Percentiles rank a stretch among this genome's conserved stretches.
phyloP scores from a whole-genome alignment of 495 filamentous ascomycete species.

The Apodospora peruviana region DNA sequence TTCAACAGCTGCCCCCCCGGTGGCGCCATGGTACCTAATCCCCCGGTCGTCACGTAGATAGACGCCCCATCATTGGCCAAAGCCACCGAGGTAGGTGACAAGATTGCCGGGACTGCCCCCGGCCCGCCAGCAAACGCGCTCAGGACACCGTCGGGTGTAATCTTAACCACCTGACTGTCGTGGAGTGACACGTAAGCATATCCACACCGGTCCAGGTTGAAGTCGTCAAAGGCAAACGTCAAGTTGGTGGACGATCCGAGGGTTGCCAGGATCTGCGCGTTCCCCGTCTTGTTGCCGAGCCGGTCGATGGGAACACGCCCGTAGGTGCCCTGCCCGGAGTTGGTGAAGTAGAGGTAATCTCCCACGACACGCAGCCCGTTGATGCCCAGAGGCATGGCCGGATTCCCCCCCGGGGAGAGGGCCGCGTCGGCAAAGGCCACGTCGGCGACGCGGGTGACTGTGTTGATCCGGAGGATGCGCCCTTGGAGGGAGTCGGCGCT shows the following conservation, averaged over 20 bases:
- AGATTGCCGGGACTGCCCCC: not conserved
- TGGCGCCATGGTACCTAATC: too few species aligned
- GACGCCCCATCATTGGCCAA: not conserved
- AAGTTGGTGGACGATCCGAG: not conserved
- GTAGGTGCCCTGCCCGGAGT: conserved; percentile 29
- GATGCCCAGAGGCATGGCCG: conserved; percentile 24
- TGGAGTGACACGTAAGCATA: conserved; percentile 28
- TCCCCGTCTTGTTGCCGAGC: conserved; percentile 17
- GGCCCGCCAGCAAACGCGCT: not conserved
- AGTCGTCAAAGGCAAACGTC: conserved; percentile 23
- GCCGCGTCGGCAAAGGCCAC: conserved; percentile 5
- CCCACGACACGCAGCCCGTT: conserved; percentile 29
- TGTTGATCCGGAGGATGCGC: conserved; percentile 24
- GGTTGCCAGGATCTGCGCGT: conserved; percentile 1
- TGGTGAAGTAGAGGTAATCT: conserved; percentile 35
- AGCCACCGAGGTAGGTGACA: not conserved
- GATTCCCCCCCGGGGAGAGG: not conserved
- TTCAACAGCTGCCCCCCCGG: too few species aligned
- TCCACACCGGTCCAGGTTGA: conserved; percentile 23
- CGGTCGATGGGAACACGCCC: conserved; percentile 24
- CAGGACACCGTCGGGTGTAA: conserved; percentile 6
- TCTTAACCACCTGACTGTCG: conserved; percentile 18
- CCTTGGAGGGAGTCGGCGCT: conserved; percentile 29
- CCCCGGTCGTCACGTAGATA: not conserved
- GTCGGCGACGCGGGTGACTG: conserved; percentile 5